Percentiles rank a stretch among this genome's conserved stretches.
Evolutionary conservation across 177 flowering plant species (phyloP).

Genomic region (Vitis hybrid): DNA sequence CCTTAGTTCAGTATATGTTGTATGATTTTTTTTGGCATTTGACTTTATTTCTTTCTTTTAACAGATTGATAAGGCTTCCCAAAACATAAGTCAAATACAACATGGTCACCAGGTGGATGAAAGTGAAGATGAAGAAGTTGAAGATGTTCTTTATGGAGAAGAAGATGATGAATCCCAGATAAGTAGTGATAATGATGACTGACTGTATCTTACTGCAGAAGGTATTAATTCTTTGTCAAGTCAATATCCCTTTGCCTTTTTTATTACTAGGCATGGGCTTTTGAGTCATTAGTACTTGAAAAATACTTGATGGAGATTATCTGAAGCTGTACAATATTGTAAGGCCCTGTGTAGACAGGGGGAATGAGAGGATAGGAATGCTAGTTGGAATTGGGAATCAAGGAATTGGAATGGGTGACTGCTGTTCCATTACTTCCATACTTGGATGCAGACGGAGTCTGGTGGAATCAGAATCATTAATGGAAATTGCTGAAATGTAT

Average conservation of each 20-base stretch:
- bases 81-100: conserved; percentile 22
- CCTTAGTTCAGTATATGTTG: neutral
- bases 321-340: neutral
- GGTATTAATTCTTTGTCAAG: conserved; percentile 12
- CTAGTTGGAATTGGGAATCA: neutral
- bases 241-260: neutral
- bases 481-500: too few species aligned
- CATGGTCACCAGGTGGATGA: conserved; percentile 33
- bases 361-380: neutral
- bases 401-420: too few species aligned
- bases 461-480: too few species aligned
- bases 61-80: conserved; percentile 65
- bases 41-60: conserved; percentile 2
- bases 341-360: neutral
- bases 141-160: conserved; percentile 50
- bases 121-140: conserved; percentile 59
- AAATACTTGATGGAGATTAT: neutral
- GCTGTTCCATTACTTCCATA: too few species aligned
- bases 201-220: conserved; percentile 5
- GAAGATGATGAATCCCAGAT: conserved; percentile 57
- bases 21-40: neutral
- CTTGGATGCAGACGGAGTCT: too few species aligned
- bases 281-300: neutral
- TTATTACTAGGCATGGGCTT: neutral
- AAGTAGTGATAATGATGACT: conserved; percentile 54